Percentiles rank a stretch among this genome's conserved stretches.
These are phyloP conservation scores for Echites panduratus DNA, from an alignment of 257 asterid genomes.

Conservation along the genomic window DNA sequence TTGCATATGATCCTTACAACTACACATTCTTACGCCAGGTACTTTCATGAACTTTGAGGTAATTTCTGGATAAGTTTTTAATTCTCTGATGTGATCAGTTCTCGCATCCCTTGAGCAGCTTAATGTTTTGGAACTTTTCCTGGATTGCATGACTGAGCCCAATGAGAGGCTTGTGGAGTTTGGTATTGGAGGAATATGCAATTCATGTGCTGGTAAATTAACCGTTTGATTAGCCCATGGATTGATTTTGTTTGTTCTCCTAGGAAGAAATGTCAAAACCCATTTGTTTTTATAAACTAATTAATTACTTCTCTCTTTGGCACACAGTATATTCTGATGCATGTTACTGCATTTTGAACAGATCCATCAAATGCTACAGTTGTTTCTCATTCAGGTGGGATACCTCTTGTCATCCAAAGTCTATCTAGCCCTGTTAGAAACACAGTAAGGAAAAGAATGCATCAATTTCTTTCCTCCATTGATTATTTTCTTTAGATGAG, in stretches of 20 bases:
- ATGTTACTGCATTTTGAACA: conserved; percentile 14
- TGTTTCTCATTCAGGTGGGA: conserved; percentile 58
- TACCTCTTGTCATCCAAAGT: conserved; percentile 79
- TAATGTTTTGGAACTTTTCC: conserved; percentile 80
- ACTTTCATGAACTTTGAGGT: background rate
- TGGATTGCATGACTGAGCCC: conserved; percentile 90
- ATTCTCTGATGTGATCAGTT: conserved; percentile 8
- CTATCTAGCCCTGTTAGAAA: conserved; percentile 87
- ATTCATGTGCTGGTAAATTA: conserved; percentile 62
- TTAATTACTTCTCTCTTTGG: background rate
- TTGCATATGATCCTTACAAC: conserved; percentile 94
- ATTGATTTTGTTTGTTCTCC: background rate
- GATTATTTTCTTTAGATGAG: background rate
- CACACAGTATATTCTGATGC: background rate
- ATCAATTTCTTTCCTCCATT: background rate
- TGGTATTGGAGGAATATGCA: conserved; percentile 90
- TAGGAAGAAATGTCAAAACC: background rate
- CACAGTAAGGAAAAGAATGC: conserved; percentile 49
- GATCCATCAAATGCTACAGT: conserved; percentile 85
- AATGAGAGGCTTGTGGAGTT: conserved; percentile 86
- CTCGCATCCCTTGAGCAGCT: conserved; percentile 44
- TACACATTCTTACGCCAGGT: conserved; percentile 85
- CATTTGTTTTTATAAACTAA: background rate
- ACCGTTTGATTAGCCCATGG: background rate
- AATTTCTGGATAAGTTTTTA: background rate